phyloP scores from a whole-genome alignment of 2,329 filamentous ascomycete species.

The Pseudocercospora fijiensis region DNA sequence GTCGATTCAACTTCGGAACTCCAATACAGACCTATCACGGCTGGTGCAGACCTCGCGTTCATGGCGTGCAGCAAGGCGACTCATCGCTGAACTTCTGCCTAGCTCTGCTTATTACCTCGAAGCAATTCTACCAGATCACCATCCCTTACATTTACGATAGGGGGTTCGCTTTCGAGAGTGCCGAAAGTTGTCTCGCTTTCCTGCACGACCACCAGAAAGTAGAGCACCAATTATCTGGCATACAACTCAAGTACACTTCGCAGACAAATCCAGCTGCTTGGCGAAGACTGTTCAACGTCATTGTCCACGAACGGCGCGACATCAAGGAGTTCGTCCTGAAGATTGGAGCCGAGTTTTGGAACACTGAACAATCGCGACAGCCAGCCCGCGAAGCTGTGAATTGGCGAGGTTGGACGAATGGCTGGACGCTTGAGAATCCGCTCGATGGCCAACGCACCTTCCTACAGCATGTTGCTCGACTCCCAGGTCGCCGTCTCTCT shows the following conservation, averaged over 20 bases:
- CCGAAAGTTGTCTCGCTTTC: conserved; percentile 16
- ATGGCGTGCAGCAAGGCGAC: neutral
- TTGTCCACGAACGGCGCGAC: conserved; percentile 1
- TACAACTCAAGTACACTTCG: conserved; percentile 9
- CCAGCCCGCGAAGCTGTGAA: neutral
- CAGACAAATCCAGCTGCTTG: conserved; percentile 15
- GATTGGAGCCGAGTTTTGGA: conserved; percentile 15
- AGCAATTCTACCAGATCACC: conserved; percentile 11
- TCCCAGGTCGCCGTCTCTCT: conserved; percentile 10
- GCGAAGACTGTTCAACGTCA: conserved; percentile 11
- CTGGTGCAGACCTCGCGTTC: neutral
- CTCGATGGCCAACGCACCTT: conserved; percentile 9
- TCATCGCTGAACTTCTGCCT: conserved; percentile 6
- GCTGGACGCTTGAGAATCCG: conserved; percentile 2
- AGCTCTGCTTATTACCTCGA: conserved; percentile 9
- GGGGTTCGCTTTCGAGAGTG: conserved; percentile 10
- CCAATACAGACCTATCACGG: conserved; percentile 15
- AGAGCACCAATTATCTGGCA: neutral
- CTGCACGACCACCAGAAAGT: conserved; percentile 12
- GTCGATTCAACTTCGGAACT: conserved; percentile 10
- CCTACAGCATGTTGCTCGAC: conserved; percentile 11
- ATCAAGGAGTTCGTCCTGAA: conserved; percentile 15
- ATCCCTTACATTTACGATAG: conserved; percentile 12
- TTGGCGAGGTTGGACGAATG: conserved; percentile 11
- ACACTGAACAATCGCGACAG: conserved; percentile 1